phyloP scores from a whole-genome alignment of 176 grass and related monocot species.

The Puya raimondii region DNA sequence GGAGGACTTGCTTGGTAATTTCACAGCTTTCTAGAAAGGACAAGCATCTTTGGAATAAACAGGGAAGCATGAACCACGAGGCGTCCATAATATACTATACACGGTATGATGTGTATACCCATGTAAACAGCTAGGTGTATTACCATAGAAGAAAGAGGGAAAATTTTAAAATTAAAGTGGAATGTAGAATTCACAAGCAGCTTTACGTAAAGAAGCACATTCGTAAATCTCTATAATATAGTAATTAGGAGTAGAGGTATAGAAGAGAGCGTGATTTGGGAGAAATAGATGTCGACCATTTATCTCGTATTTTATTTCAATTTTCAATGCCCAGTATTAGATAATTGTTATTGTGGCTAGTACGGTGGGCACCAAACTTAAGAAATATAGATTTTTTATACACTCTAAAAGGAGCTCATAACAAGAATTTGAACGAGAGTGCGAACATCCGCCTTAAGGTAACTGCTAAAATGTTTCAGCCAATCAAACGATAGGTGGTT shows the following conservation, averaged over 20 bases:
- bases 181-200: slow-evolving; percentile 9
- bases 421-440: too few species aligned
- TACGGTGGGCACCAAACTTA: too few species aligned
- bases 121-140: slow-evolving; percentile 24
- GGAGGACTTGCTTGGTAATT: slow-evolving; percentile 14
- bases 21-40: slow-evolving; percentile 28
- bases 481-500: too few species aligned
- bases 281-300: not conserved
- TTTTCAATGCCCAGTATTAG: too few species aligned
- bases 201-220: slow-evolving; percentile 19
- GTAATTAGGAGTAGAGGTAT: not conserved
- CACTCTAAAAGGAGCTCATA: too few species aligned
- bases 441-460: too few species aligned
- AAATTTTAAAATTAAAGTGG: slow-evolving; percentile 19
- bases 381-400: too few species aligned
- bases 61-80: slow-evolving; percentile 15
- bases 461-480: too few species aligned
- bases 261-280: slow-evolving; percentile 4
- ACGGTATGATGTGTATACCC: slow-evolving; percentile 5
- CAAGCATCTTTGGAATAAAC: slow-evolving; percentile 14
- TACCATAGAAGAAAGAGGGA: slow-evolving; percentile 18
- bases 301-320: too few species aligned
- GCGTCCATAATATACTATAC: slow-evolving; percentile 17
- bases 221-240: slow-evolving; percentile 1
- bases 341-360: too few species aligned